These are phyloP conservation scores for Pseudoperonospora humuli DNA, from an alignment of 352 stramenopile genomes.

Conservation along the genomic window DNA sequence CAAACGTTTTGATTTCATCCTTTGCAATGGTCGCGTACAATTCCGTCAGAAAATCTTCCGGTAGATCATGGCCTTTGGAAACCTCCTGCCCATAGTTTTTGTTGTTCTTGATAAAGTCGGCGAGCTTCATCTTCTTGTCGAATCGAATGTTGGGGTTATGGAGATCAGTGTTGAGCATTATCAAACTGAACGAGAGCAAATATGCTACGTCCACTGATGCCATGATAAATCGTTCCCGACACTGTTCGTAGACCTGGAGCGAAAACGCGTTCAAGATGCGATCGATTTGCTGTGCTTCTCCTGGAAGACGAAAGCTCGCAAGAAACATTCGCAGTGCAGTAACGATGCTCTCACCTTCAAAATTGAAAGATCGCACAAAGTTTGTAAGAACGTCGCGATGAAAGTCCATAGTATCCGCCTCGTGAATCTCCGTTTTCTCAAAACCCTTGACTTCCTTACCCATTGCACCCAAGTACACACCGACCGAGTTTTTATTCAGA, in stretches of 20 bases:
- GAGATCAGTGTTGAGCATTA: slow-evolving; percentile 86
- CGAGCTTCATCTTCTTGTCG: slow-evolving; percentile 83
- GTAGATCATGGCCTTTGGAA: slow-evolving; percentile 56
- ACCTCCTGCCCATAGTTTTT: slow-evolving; percentile 85
- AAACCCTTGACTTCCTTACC: slow-evolving; percentile 73
- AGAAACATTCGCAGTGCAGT: slow-evolving; percentile 77
- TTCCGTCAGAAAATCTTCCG: slow-evolving; percentile 63
- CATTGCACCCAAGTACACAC: slow-evolving; percentile 80
- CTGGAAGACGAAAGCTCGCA: slow-evolving; percentile 73
- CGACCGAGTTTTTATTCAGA: slow-evolving; percentile 78
- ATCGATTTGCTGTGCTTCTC: slow-evolving; percentile 85
- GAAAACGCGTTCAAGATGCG: slow-evolving; percentile 85
- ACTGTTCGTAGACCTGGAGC: slow-evolving; percentile 77
- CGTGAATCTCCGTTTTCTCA: slow-evolving; percentile 63
- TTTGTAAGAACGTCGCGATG: slow-evolving; percentile 61
- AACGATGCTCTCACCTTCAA: slow-evolving; percentile 68
- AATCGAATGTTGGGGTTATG: slow-evolving; percentile 80
- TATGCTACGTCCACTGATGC: slow-evolving; percentile 86
- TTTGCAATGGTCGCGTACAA: slow-evolving; percentile 68
- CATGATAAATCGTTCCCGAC: slow-evolving; percentile 78
- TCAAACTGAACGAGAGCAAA: slow-evolving; percentile 84
- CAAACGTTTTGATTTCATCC: slow-evolving; percentile 76
- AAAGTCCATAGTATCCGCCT: slow-evolving; percentile 81
- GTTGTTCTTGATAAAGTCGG: slow-evolving; percentile 88
- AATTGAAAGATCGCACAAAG: slow-evolving; percentile 80